Conservation (phyloP, 305 asterid species). For the Nicotiana rustica region DNA sequence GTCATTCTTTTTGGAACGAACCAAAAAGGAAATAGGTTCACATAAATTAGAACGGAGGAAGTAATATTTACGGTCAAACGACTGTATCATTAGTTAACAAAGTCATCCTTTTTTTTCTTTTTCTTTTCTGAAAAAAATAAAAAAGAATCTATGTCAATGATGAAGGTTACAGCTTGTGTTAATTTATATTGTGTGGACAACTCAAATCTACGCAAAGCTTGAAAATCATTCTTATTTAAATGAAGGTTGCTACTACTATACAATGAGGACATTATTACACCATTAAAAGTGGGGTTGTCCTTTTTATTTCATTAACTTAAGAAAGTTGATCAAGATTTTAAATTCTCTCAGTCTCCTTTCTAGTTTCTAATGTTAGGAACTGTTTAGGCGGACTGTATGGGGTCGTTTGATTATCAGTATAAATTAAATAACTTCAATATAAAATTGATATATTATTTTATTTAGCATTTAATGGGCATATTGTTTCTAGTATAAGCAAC, state of each 20-base stretch:
- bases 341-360: not conserved
- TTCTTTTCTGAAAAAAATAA: not conserved
- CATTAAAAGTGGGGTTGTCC: not conserved
- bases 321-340: not conserved
- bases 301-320: not conserved
- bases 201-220: not conserved
- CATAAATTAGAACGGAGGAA: no score
- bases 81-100: not conserved
- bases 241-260: not conserved
- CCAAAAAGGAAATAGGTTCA: no score
- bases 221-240: not conserved
- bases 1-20: no score
- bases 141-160: not conserved
- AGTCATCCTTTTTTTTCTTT: not conserved
- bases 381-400: not conserved
- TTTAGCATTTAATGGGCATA: not conserved
- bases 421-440: not conserved
- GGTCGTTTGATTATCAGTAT: not conserved
- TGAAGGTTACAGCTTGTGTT: constrained; percentile 4
- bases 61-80: not conserved
- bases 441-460: not conserved
- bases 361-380: not conserved
- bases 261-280: not conserved
- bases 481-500: not conserved
- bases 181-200: not conserved